These are phyloP conservation scores for Populus trichocarpa DNA, from an alignment of 441 rosid species.

Conservation along the genomic window DNA sequence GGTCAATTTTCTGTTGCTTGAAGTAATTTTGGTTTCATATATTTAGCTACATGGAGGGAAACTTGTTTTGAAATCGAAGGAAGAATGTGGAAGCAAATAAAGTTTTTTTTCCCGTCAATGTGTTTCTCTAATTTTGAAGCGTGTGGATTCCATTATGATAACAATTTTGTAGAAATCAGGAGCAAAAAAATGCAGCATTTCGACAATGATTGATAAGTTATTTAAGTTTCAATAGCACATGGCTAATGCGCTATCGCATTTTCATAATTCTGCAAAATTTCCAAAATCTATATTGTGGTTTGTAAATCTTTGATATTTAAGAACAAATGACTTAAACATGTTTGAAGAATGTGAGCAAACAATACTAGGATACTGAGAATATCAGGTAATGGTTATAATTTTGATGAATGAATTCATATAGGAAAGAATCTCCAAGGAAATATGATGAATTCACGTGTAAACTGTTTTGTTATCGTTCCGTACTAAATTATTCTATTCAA, in stretches of 20 bases:
- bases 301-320: background rate
- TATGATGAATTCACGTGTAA: background rate
- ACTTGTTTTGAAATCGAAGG: background rate
- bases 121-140: background rate
- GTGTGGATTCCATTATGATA: background rate
- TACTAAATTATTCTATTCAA: background rate
- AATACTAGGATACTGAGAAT: background rate
- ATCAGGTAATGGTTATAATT: background rate
- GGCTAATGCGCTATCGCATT: background rate
- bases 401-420: background rate
- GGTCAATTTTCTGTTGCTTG: background rate
- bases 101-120: no score
- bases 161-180: background rate
- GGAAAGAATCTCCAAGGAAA: background rate
- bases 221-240: no score
- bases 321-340: background rate
- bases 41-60: background rate
- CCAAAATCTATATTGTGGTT: background rate
- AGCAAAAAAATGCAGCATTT: background rate
- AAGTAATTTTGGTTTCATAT: background rate
- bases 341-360: background rate
- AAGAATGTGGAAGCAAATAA: no score
- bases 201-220: background rate
- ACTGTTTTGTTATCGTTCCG: background rate
- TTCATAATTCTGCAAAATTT: background rate